A percentile compares a stretch with the other conserved stretches of the same genome.
These are phyloP conservation scores for Daldinia vernicosa DNA, from an alignment of 495 filamentous ascomycete genomes.

Conservation along the genomic window DNA sequence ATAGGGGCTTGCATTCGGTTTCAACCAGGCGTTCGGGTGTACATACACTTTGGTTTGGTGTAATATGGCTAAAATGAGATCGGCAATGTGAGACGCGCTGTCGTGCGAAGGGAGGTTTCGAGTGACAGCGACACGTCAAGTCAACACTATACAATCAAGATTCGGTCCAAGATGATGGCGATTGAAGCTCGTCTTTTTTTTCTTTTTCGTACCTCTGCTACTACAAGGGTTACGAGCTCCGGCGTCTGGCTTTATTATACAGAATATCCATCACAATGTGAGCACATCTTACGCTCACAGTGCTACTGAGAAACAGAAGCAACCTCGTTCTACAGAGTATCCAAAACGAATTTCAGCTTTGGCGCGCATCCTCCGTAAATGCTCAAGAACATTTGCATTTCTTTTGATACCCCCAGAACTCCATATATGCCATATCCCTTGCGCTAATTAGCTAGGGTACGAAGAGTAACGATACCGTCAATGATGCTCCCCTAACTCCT, in stretches of 20 bases:
- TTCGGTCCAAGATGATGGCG: slow-evolving; percentile 3
- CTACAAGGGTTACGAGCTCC: slow-evolving; percentile 1
- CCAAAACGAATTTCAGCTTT: slow-evolving; percentile 25
- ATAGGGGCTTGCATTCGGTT: slow-evolving; percentile 28
- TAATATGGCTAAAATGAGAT: slow-evolving; percentile 22
- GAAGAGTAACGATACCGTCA: slow-evolving; percentile 12
- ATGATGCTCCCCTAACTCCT: slow-evolving; percentile 26
- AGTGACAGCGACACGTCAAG: slow-evolving; percentile 10
- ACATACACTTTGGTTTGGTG: slow-evolving; percentile 26
- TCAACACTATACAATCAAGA: slow-evolving; percentile 2
- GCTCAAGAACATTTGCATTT: slow-evolving; percentile 31
- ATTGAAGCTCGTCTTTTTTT: slow-evolving; percentile 13
- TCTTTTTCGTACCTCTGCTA: slow-evolving; percentile 1
- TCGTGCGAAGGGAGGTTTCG: neutral
- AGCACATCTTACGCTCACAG: slow-evolving; percentile 15
- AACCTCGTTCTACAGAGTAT: slow-evolving; percentile 29
- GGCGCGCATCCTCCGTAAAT: slow-evolving; percentile 33
- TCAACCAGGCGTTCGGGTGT: slow-evolving; percentile 36
- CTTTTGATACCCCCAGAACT: slow-evolving; percentile 39
- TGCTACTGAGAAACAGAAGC: slow-evolving; percentile 15
- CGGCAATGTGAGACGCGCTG: neutral
- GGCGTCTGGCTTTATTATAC: slow-evolving; percentile 27
- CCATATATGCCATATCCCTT: slow-evolving; percentile 27
- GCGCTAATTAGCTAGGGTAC: slow-evolving; percentile 10
- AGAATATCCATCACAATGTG: slow-evolving; percentile 24